Base-by-base conservation (phyloP, 169 alveolate genomes). In the Amoebophrya sp. region DNA sequence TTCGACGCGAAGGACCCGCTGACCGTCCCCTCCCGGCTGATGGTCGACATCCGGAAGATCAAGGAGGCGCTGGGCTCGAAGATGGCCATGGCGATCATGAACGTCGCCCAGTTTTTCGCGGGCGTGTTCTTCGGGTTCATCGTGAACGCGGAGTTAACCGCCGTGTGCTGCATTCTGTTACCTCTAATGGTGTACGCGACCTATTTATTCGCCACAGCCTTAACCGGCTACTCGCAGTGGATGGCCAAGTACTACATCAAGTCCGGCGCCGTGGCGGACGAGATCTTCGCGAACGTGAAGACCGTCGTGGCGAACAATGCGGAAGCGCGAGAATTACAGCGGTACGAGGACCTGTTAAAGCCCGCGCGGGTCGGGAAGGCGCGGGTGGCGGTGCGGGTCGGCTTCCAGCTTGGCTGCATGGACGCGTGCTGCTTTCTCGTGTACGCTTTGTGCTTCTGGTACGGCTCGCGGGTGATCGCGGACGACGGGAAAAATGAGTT, bases 361-460 rank as follows among this genome's bases (percentile, higher is more conserved):
- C 53, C 77, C 12, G 93, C 93, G 47, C 89, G 93, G 91, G 92
- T 92, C 53, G 92, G 91, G 35, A 93, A 53, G n/a, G 88, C 92
- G 47, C 92, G 89, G 40, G 94, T 92, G 25, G 92, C 93, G 40
- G 91, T 92, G 12, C 66, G 92, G 77, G 94, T 92, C 39, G 91
- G 94, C n/a, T n/a, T n/a, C n/a, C n/a, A 89, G 90, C 89, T 92
- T 90, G 66, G 77, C 77, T 89, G 94, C 94, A 40, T 88, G 90
- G 40, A 94, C 93, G 23, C 92, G 90, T 40, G 91, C 92, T n/a
- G 92, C 92, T 55, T 88, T 92, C 35, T 94, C 83, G 89, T 92
- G 92, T 94, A 94, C 83, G 94, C 94, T 32, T 90, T 94, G 32
- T 93, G 94, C 66, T 94, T 94, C 92, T 94, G 95, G 95, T 94